Base-by-base conservation (phyloP, 23 red algal genomes). In the Agarophyton chilense region DNA sequence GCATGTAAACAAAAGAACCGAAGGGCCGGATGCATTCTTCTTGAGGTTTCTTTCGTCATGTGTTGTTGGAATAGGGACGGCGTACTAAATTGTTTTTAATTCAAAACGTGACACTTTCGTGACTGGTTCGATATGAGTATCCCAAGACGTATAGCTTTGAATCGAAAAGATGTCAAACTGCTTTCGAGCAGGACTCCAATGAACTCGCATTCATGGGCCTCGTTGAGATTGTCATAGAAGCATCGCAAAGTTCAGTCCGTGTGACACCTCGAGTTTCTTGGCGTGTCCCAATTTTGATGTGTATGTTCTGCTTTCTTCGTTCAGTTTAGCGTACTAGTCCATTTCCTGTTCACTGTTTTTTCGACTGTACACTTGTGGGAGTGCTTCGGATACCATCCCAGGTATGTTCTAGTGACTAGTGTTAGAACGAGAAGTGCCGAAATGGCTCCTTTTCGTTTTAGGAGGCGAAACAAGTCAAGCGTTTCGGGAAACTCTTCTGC, bases 381-480 rank as follows among this genome's bases (percentile, higher is more conserved):
- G 60, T 36, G 14, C 60, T 65, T 65, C 60, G 8, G 4, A 12
- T 17, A 35, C 31, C 31, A 65, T 65, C 31, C 25, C 28, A 65
- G 60, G 60, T 36, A 65, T 29, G 60, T 65, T 38, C 13, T 36
- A 18, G 60, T 14, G 8, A 65, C 32, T 24, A 17, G 60, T 35
- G 26, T 35, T 38, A 16, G 31, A 14, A 31, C 22, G 60, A 65
- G 14, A 18, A 25, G 17, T 18, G 0, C 60, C 9, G 4, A 1
- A 25, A 74, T 74, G 68, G 68, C 68, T 26, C 68, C 68, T 0
- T 74, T 74, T 47, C 38, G 68, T 46, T 74, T 74, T 74, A 43
- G 68, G 43, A 74, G 68, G 13, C 68, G 68, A 74, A 74, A 74
- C 21, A 74, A 49, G 68, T 74, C 68, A 11, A 74, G 40, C 25